Conservation (phyloP, 352 stramenopile genomes). For the Globisporangium heterothallicum region DNA sequence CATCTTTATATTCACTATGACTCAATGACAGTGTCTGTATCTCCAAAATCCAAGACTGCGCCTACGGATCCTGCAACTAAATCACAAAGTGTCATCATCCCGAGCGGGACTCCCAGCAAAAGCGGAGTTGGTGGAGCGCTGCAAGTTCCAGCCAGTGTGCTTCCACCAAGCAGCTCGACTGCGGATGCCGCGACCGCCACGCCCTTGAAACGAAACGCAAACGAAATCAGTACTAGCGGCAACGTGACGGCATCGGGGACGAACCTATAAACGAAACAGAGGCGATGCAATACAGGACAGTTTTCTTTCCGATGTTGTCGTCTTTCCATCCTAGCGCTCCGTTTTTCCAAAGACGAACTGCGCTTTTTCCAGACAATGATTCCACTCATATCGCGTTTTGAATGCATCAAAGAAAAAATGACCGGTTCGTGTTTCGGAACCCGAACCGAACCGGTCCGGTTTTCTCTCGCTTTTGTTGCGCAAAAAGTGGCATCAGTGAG, state of each 20-base stretch:
- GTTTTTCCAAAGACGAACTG: too few relatives aligned
- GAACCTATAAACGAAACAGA: not conserved
- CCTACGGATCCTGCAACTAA: not conserved
- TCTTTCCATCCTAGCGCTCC: too few relatives aligned
- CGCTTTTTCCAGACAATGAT: too few relatives aligned
- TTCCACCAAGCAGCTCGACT: constrained; percentile 1
- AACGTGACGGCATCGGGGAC: not conserved
- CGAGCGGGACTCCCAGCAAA: constrained; percentile 1
- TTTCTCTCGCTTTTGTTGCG: not conserved
- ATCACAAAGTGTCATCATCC: not conserved
- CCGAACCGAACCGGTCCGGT: too few relatives aligned
- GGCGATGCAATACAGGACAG: not conserved
- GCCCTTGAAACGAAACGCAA: constrained; percentile 46
- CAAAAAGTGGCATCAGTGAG: not conserved
- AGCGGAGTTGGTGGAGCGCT: not conserved
- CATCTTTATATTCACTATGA: not conserved
- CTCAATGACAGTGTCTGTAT: constrained; percentile 5
- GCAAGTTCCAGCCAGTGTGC: not conserved
- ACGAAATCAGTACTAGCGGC: constrained; percentile 30
- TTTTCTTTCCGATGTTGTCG: too few relatives aligned
- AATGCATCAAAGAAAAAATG: too few relatives aligned
- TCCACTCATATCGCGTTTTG: too few relatives aligned
- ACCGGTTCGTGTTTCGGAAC: too few relatives aligned
- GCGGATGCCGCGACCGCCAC: constrained; percentile 10
- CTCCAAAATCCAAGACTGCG: constrained; percentile 5